phyloP scores from a whole-genome alignment of 306 rosid species.

The Quercus bicolor region DNA sequence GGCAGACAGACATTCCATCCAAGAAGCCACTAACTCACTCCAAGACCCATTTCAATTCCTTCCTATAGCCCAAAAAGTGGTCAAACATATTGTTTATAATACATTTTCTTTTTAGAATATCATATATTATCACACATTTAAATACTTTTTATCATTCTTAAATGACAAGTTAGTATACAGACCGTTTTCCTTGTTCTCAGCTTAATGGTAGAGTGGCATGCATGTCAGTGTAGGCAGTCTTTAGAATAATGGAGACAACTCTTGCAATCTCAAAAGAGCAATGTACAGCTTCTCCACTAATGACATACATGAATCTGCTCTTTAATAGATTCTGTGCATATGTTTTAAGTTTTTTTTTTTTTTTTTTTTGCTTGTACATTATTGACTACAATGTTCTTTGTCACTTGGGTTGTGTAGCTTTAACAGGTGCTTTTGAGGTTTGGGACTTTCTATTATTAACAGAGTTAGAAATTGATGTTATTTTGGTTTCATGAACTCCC shows the following conservation, averaged over 20 bases:
- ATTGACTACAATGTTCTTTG: neutral
- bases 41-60: neutral
- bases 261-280: neutral
- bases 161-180: neutral
- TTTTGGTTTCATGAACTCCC: too few species aligned
- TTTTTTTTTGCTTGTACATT: neutral
- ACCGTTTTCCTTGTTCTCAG: neutral
- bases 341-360: neutral
- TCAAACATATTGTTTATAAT: neutral
- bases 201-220: slow-evolving; percentile 1
- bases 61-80: neutral
- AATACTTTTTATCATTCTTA: neutral
- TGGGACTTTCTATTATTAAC: too few species aligned
- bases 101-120: neutral
- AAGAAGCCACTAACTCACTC: slow-evolving; percentile 18
- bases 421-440: too few species aligned
- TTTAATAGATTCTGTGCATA: neutral
- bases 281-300: neutral
- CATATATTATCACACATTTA: neutral
- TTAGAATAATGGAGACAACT: neutral
- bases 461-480: too few species aligned
- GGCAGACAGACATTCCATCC: slow-evolving; percentile 27
- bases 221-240: slow-evolving; percentile 1
- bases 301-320: neutral
- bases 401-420: too few species aligned